These are phyloP conservation scores for Dactylella cylindrospora DNA, from an alignment of 2,329 filamentous ascomycete species.

Conservation along the genomic window DNA sequence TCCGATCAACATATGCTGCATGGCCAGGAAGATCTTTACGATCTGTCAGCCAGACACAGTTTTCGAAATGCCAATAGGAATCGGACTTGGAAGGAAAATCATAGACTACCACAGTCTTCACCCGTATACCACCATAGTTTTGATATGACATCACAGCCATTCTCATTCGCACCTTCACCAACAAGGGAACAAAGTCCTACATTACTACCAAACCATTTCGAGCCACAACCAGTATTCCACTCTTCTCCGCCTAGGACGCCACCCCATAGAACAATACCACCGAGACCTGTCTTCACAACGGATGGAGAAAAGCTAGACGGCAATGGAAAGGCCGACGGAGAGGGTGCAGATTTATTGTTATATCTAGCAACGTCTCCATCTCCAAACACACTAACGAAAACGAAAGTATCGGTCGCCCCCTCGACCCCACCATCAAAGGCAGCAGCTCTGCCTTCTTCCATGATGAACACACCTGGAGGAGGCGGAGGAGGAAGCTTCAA, in stretches of 20 bases:
- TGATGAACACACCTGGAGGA: constrained; percentile 79
- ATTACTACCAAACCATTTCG: constrained; percentile 58
- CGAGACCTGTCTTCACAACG: constrained; percentile 66
- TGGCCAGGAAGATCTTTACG: constrained; percentile 37
- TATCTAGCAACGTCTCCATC: constrained; percentile 92
- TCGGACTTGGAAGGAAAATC: constrained; percentile 45
- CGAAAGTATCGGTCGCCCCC: constrained; percentile 52
- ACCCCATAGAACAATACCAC: constrained; percentile 72
- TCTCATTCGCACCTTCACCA: constrained; percentile 57
- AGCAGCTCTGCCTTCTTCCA: constrained; percentile 73
- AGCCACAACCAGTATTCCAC: constrained; percentile 55
- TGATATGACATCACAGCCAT: constrained; percentile 29
- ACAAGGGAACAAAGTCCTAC: constrained; percentile 51
- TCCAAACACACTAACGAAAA: constrained; percentile 61
- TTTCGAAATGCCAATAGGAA: constrained; percentile 31
- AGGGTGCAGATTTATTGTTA: constrained; percentile 76
- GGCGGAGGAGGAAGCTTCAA: constrained; percentile 67
- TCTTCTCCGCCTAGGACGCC: constrained; percentile 65
- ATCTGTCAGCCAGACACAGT: constrained; percentile 24
- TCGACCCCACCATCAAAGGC: constrained; percentile 59
- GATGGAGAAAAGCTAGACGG: constrained; percentile 68
- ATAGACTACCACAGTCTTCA: constrained; percentile 47
- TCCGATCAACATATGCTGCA: constrained; percentile 42
- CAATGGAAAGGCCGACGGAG: constrained; percentile 62
- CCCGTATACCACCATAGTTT: constrained; percentile 51